Percentiles rank a stretch among this genome's conserved stretches.
Conservation (phyloP, 441 rosid species). For the Arabidopsis lyrata region DNA sequence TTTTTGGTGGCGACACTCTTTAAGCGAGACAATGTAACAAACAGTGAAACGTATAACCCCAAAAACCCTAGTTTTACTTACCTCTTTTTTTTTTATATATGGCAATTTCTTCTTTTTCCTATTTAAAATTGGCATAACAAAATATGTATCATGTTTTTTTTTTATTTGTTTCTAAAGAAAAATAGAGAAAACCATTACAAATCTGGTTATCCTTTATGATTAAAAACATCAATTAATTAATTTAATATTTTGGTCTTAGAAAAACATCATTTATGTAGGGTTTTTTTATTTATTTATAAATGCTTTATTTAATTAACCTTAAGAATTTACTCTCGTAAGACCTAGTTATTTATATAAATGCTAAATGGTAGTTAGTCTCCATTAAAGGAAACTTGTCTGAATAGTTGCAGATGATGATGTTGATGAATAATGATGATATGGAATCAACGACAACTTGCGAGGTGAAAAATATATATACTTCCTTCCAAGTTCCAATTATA, state of each 20-base stretch:
- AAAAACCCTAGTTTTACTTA: conserved; percentile 41
- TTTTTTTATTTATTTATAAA: background rate
- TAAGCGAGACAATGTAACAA: background rate
- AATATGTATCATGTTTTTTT: background rate
- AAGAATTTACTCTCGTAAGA: background rate
- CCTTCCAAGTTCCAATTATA: background rate
- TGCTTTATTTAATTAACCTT: background rate
- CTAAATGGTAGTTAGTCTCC: background rate
- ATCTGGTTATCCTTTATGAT: too few species aligned
- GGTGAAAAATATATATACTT: background rate
- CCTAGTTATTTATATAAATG: background rate
- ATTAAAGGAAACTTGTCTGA: too few species aligned
- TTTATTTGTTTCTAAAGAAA: background rate
- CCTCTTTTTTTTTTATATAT: background rate
- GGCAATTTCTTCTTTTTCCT: background rate
- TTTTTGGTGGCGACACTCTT: conserved; percentile 39
- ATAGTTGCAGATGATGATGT: background rate
- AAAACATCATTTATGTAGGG: background rate
- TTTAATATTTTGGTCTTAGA: background rate
- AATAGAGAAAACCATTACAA: background rate
- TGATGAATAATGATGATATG: background rate
- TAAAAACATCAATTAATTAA: background rate
- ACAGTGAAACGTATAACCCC: conserved; percentile 35
- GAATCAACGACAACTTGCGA: background rate
- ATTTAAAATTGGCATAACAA: background rate